Evolutionary conservation across 148 eudicot genomes (phyloP), one percentile per base, ranked within the genome.

Genomic region (Talinum fruticosum): DNA sequence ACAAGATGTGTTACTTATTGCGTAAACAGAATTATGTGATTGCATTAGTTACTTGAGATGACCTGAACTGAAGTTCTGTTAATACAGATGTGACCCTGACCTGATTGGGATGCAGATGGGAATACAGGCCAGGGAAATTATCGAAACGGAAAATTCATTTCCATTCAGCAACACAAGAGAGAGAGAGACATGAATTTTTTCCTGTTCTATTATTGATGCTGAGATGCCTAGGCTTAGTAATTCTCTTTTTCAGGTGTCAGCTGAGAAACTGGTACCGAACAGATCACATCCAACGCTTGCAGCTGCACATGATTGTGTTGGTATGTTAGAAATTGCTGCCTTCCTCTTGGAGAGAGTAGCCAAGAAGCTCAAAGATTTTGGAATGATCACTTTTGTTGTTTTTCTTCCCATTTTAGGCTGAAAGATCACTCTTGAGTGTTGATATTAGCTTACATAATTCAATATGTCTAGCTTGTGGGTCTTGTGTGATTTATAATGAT

Each of bases 291-390:
- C 41, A 28, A 62, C 28, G 72, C 44, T 68, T 68, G 24, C 47
- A 18, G 72, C 38, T 68, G 72, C 72, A 68, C 26, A 68, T 49
- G 33, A 65, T 19, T 41, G 72, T 77, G 73, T 73, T 77, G 51
- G 66, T 61, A 32, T 76, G 73, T 30, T 76, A 41, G 66, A 53
- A 62, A 81, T 65, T 81, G 77, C 67, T 62, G 2, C 33, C 32
- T 62, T 28, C 33, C 30, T 24, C 33, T 24, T 62, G 14, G 33
- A 62, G 10, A 28, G 33, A 10, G 66, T 57, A 8, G 10, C 34
- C 66, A 26, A 62, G 30, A 26, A 62, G 66, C 15, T 28, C 4
- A 62, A 62, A 62, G 14, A 7, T 12, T 62, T 62, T 62, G 66
- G 18, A 33, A 62, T 28, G 30, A 28, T 26, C 12, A 8, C 13